Base-by-base conservation (phyloP, 495 filamentous ascomycete genomes). In the Hypoxylon cercidicola region DNA sequence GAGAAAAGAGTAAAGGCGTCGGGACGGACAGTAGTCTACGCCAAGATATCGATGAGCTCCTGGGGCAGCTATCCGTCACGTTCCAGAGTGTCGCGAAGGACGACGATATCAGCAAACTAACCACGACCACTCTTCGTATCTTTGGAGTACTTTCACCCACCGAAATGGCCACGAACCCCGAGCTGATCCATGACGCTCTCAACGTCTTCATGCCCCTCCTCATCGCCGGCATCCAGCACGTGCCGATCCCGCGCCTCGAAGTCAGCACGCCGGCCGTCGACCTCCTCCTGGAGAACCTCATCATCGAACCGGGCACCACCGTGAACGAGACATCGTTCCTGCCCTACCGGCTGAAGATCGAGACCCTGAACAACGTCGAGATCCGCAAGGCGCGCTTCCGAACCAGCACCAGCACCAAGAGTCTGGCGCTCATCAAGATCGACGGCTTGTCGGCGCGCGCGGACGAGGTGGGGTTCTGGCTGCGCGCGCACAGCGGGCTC, bases 311-410 rank as follows among this genome's bases (percentile, higher is more conserved):
- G 0, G 94, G 94, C 18, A 81, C 79, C 30, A 95, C 92, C 2
- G 83, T 97, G 64, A 95, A 97, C 72, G 83, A 87, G 62, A 89
- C 89, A 2, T 97, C 93, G 0, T 97, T 98, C 83, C 85, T 97
- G 12, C 94, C 94, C 0, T 93, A 91, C 75, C 85, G 88, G 37
- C 82, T 97, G 53, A 87, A 89, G 37, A 77, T 97, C 35, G 87
- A 93, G 64, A 93, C 91, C 0, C 90, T 88, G 73, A 96, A 93
- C 66, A 89, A 96, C 68, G 79, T 98, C 39, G 90, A 95, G 61
- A 86, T 98, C 50, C 82, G 88, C 57, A 96, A 96, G 74, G 88
- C 87, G 18, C 87, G 88, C 55, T 89, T 91, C 63, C 82, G 87
- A 43, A 92, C 89, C 4, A 81, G 81, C 12, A 85, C 91, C 1